Base-by-base conservation (phyloP, 176 grass and related monocot genomes). In the Phragmites australis region DNA sequence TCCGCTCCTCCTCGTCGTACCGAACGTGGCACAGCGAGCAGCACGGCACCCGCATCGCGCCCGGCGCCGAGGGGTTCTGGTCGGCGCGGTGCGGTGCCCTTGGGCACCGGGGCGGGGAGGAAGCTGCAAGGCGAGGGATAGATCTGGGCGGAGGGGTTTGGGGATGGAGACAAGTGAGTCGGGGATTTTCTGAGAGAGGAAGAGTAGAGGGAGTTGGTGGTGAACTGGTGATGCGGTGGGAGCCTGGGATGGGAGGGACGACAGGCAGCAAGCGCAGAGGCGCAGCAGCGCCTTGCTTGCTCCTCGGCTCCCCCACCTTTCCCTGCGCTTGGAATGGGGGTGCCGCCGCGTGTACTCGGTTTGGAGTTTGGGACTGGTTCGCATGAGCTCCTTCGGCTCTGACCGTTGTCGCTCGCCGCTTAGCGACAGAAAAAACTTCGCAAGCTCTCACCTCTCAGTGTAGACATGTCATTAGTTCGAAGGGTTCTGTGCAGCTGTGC, bases 1-100 rank as follows among this genome's bases (percentile, higher is more conserved):
- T 63, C 46, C 78, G 93, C 88, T 99, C 97, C 23, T 93, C 97
- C 85, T 99, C 97, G 56, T 99, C 97, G 82, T 99, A 99, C 51
- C 91, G 72, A 13, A 76, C 69, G 79, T 91, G 87, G 84, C 97
- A 99, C 47, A 99, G 75, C 23, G 96, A 95, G 88, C 92, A 99
- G 82, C 96, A 93, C 51, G 96, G 96, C 79, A 91, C 84, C 60
- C 88, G 89, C 96, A 92, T 94, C 74, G 84, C 79, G 72, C 29
- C 27, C 80, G 37, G 68, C 54, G 73, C 23, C 68, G 42, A 19
- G 54, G 76, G 21, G 46, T 27, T 25, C 40, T 27, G 18, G 58
- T 23, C 65, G 14, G 75, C 60, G 78, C 44, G 37, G 39, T 53
- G 75, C 58, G 37, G 39, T 53, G 75, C 58, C 86, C 83, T 85